Base-by-base conservation (phyloP, 306 rosid genomes). In the Amphicarpaea edgeworthii region DNA sequence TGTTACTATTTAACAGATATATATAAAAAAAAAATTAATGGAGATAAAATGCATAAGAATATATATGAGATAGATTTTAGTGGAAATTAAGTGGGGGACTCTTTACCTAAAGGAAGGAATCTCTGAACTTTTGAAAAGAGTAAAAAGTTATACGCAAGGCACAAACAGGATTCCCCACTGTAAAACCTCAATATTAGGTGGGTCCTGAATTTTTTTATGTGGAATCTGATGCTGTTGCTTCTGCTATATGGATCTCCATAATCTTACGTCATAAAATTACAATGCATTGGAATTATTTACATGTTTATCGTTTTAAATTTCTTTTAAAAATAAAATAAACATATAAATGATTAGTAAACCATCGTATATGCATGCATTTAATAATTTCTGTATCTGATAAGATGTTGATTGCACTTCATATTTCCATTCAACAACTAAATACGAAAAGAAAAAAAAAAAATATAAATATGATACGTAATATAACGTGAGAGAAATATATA, bases 141-240 rank as follows among this genome's bases (percentile, higher is more conserved):
- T 4, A 61, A 19, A 19, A 64, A 53, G 30, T 64, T 11, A 59
- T 34, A 41, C 45, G 51, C 19, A 61, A 43, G n/a, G 6, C 38
- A 68, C 57, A 68, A 17, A 67, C 30, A 16, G 43, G 49, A n/a
- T n/a, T 81, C 87, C 77, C 87, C 84, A 81, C 67, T 82, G 41
- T 40, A 72, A 74, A 70, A 72, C 63, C 15, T 37, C 74, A 81
- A 74, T 62, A 62, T 53, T 77, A 23, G 28, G 45, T 58, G 67
- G 73, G 32, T 47, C 73, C 63, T 75, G 60, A 64, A 3, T 47
- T 43, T 47, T 43, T 75, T 15, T 49, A 23, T 50, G 34, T 43
- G 82, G 85, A 77, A 82, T 85, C 89, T 0, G 87, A 86, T 89
- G 34, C 88, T 30, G 5, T 72, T 72, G 32, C 26, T 68, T 68